These are phyloP conservation scores for Mimosa bimucronata DNA, from an alignment of 306 rosid genomes.

Conservation along the genomic window DNA sequence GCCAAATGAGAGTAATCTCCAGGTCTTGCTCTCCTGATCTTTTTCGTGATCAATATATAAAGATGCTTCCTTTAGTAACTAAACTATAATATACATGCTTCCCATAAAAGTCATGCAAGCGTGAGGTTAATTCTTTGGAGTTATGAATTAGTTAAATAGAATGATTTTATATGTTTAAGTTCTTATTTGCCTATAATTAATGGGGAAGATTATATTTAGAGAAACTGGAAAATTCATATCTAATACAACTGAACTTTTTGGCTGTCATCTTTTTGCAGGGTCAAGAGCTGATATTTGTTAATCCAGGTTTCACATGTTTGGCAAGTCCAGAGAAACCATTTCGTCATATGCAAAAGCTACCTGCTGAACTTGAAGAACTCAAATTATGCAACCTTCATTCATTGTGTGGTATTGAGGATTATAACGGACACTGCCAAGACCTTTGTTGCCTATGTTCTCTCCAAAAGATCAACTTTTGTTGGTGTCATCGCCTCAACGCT, in stretches of 20 bases:
- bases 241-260: background rate
- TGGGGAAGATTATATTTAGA: background rate
- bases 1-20: too few relatives aligned
- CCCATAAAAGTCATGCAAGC: background rate
- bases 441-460: too few relatives aligned
- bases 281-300: background rate
- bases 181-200: background rate
- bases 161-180: background rate
- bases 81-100: background rate
- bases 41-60: too few relatives aligned
- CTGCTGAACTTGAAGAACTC: background rate
- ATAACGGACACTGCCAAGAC: background rate
- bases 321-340: background rate
- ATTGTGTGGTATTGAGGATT: background rate
- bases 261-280: background rate
- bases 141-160: too few relatives aligned
- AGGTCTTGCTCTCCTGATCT: background rate
- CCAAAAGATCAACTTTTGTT: background rate
- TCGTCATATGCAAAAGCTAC: background rate
- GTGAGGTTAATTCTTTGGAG: background rate
- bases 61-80: background rate
- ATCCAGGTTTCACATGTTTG: background rate
- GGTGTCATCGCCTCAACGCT: background rate
- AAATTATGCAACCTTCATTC: background rate
- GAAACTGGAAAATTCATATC: background rate